These are phyloP conservation scores for Dactylella cylindrospora DNA, from an alignment of 2,329 filamentous ascomycete species.

Conservation along the genomic window DNA sequence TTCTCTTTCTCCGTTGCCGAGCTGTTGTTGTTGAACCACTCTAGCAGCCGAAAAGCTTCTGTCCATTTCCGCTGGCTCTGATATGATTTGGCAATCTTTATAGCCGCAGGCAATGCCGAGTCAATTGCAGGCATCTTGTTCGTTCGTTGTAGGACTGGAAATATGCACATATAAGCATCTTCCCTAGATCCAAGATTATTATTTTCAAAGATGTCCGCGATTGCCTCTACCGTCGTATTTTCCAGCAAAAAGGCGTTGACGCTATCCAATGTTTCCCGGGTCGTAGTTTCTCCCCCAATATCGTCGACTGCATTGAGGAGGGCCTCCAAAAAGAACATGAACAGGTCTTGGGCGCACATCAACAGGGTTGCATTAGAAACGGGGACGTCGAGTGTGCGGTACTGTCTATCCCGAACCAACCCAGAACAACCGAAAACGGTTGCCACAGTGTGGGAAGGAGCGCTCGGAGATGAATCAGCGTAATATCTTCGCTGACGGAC, in stretches of 20 bases:
- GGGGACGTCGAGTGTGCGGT: too few species aligned
- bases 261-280: not conserved
- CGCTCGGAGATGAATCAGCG: too few species aligned
- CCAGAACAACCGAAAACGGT: too few species aligned
- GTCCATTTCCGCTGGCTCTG: slow-evolving; percentile 9
- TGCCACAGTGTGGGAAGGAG: too few species aligned
- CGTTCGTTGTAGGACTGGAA: slow-evolving; percentile 48
- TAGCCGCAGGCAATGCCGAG: slow-evolving; percentile 8
- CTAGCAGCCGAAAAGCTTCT: slow-evolving; percentile 6
- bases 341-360: slow-evolving; percentile 38
- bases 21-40: slow-evolving; percentile 13
- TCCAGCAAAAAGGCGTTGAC: slow-evolving; percentile 11
- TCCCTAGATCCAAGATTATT: slow-evolving; percentile 47
- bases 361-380: slow-evolving; percentile 15
- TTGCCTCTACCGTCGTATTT: slow-evolving; percentile 16
- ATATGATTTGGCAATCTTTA: slow-evolving; percentile 9
- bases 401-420: too few species aligned
- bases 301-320: slow-evolving; percentile 6
- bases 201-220: slow-evolving; percentile 47
- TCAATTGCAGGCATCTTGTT: slow-evolving; percentile 23
- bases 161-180: slow-evolving; percentile 49
- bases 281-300: slow-evolving; percentile 18
- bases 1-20: not conserved
- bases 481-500: too few species aligned
- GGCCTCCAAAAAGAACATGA: slow-evolving; percentile 29